phyloP scores from a whole-genome alignment of 495 filamentous ascomycete genomes.

The Tricharina praecox region DNA sequence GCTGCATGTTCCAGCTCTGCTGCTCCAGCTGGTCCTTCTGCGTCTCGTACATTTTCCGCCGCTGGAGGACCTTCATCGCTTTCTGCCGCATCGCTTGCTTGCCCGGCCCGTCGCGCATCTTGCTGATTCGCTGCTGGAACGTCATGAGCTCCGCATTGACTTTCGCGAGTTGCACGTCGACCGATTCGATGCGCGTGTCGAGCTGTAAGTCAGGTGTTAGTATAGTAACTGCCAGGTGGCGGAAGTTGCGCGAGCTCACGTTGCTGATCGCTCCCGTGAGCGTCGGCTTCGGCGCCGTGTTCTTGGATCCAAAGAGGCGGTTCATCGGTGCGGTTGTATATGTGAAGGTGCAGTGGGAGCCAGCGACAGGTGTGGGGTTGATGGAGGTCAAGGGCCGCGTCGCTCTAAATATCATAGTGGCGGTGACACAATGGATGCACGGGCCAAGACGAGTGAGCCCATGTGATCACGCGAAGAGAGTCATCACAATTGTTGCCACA shows the following conservation, averaged over 20 bases:
- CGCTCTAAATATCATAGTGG: too few relatives aligned
- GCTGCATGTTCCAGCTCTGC: conserved; percentile 99
- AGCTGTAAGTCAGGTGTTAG: conserved; percentile 33
- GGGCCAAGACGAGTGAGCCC: too few relatives aligned
- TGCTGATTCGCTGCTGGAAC: conserved; percentile 73
- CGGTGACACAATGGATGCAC: too few relatives aligned
- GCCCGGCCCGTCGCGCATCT: conserved; percentile 93
- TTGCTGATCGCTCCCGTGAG: conserved; percentile 72
- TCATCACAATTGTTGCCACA: too few relatives aligned
- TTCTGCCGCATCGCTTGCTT: conserved; percentile 88
- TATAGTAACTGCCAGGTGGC: conserved; percentile 2
- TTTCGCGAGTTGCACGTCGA: conserved; percentile 88
- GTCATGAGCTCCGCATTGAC: conserved; percentile 78
- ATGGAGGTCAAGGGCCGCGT: too few relatives aligned
- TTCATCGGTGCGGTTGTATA: conserved; percentile 48
- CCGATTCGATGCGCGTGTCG: conserved; percentile 67
- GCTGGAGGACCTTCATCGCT: conserved; percentile 84
- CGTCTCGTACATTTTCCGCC: conserved; percentile 86
- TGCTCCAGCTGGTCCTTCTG: conserved; percentile 90
- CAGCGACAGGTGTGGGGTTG: too few relatives aligned
- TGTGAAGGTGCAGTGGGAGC: too few relatives aligned
- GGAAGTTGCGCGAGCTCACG: conserved; percentile 32
- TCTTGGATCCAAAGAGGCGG: conserved; percentile 82
- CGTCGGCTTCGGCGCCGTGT: conserved; percentile 76
- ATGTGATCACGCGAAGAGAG: too few relatives aligned